Conservation (phyloP, 2,329 filamentous ascomycete genomes). For the Pestalotiopsis sp. region DNA sequence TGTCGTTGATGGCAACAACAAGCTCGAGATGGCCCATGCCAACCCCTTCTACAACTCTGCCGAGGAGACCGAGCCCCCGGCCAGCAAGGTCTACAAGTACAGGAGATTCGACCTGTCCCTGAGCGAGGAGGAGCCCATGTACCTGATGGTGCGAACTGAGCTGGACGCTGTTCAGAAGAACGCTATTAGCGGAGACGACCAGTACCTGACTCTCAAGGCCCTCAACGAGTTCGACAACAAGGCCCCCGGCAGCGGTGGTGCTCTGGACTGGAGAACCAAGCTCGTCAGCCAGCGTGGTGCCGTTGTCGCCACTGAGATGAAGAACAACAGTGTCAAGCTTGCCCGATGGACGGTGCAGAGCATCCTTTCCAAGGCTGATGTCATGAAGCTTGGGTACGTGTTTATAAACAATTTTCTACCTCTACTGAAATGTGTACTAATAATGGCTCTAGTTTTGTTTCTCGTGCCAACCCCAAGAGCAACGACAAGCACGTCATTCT, state of each 20-base stretch:
- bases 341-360: conserved; percentile 97
- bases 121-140: conserved; percentile 90
- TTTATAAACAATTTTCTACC: conserved; percentile 8
- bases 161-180: conserved; percentile 96
- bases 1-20: conserved; percentile 80
- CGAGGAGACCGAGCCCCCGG: conserved; percentile 90
- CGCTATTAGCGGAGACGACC: conserved; percentile 87
- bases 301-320: conserved; percentile 98
- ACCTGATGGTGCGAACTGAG: conserved; percentile 93
- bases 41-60: conserved; percentile 97
- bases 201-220: conserved; percentile 89
- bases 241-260: conserved; percentile 91
- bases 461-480: conserved; percentile 86
- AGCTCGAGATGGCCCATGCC: conserved; percentile 81
- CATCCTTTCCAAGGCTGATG: conserved; percentile 94
- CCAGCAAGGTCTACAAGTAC: conserved; percentile 98
- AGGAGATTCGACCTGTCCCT: conserved; percentile 93
- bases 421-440: conserved; percentile 21
- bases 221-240: conserved; percentile 99
- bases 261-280: conserved; percentile 96
- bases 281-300: conserved; percentile 93
- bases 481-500: conserved; percentile 95
- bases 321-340: conserved; percentile 99
- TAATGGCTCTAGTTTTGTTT: conserved; percentile 74
- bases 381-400: conserved; percentile 94